Base-by-base conservation (phyloP, 2,329 filamentous ascomycete genomes). In the Trichoderma sp. region DNA sequence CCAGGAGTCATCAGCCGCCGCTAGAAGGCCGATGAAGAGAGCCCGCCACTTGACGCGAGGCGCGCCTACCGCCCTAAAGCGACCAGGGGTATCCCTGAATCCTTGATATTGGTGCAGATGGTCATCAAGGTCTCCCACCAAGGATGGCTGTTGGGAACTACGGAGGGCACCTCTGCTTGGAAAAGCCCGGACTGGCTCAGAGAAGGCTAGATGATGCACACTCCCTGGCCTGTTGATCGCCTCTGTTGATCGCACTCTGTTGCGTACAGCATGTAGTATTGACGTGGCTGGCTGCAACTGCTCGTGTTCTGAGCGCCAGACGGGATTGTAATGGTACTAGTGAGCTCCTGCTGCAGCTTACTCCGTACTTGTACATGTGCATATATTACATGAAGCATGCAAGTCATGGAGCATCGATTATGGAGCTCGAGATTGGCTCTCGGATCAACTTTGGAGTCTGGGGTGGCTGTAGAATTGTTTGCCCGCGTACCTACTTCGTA, bases 341-440 rank as follows among this genome's bases (percentile, higher is more conserved):
- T 32, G 26, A 55, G 61, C 55, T 52, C 32, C 61, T 52, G 55
- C 51, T 43, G 24, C 61, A 65, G 51, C 49, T 56, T 65, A 65
- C 61, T 65, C 61, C 61, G 61, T 65, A 55, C 49, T 30, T 46
- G 51, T 32, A 56, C 61, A 65, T 56, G 43, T 43, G 46, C 14
- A 59, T 67, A n/a, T n/a, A 51, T 39, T 67, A 51, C 54, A 67
- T 21, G 65, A 60, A 30, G 61, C 61, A 67, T 67, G 66, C 58
- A 60, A 56, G 66, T 63, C 58, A 55, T 61, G 43, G 58, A 34
- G 56, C 49, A 46, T 43, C 26, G 49, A 30, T 46, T 46, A 46
- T 66, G 52, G 63, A 46, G 34, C 34, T 65, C 61, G 26, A 46
- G 51, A 55, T 65, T 56, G 61, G 61, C 51, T 65, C 51, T 55